Base-by-base conservation (phyloP, 148 eudicot species). In the Arctostaphylos glauca region DNA sequence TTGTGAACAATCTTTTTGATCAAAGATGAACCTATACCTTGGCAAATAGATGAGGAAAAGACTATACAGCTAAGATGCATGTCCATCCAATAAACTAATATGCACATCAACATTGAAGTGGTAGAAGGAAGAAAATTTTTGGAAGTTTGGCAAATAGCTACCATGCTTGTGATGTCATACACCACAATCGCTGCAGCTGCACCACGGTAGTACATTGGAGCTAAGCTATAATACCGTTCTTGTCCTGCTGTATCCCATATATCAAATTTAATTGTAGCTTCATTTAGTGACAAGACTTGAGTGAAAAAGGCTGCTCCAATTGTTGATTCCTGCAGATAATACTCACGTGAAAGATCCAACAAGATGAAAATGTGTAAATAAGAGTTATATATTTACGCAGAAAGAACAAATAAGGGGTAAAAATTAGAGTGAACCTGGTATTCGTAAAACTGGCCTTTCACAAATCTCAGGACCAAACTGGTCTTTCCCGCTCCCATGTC, bases 181-280 rank as follows among this genome's bases (percentile, higher is more conserved):
- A 93, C 94, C 18, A 93, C 89, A 60, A 92, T 81, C 44, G 96
- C 94, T 5, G 96, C 91, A 80, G 94, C 96, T 50, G 94, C 96
- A 85, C 92, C 94, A 7, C 93, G 93, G 60, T 93, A 91, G 84
- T 93, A 93, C 96, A 93, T 93, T 56, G 96, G 96, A 89, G 94
- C 96, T 86, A 93, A 88, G 90, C 96, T 91, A 12, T 93, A 92
- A 84, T 93, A 93, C 59, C 94, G 85, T 74, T 93, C 96, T 85
- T 93, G 96, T 68, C 96, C 96, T 0, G 96, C 96, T 25, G 96
- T 93, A 85, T 93, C 96, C 96, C 96, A 93, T 86, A 93, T 91
- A 77, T 93, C 96, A 75, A 93, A 89, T 59, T 93, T 93, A 4
- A 93, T 87, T 0, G 89, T 90, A 14, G 86, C 91, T 53, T 93